Evolutionary conservation across 352 stramenopile genomes (phyloP).

Genomic region (Pythium sp.): DNA sequence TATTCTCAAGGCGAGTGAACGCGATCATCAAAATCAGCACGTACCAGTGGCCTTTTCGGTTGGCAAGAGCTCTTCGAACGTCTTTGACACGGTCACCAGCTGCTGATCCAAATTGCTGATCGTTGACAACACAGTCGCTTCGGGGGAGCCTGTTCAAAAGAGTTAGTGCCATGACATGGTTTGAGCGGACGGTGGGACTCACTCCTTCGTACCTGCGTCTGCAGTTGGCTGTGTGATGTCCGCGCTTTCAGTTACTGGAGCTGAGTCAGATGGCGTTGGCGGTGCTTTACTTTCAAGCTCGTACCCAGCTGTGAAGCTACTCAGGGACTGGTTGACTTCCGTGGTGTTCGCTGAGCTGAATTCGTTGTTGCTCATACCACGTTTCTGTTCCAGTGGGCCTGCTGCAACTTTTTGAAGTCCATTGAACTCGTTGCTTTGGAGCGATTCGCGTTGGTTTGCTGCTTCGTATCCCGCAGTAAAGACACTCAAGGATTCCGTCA

Average conservation of each 20-base stretch:
- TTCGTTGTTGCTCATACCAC: not conserved
- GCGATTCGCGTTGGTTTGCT: not conserved
- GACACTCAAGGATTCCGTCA: constrained; percentile 16
- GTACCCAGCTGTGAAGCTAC: constrained; percentile 19
- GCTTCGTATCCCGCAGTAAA: constrained; percentile 26
- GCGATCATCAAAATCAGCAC: constrained; percentile 3
- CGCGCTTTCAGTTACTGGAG: not conserved
- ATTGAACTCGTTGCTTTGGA: not conserved
- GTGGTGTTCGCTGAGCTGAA: not conserved
- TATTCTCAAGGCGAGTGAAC: not conserved
- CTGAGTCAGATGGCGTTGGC: not conserved
- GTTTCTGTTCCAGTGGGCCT: not conserved
- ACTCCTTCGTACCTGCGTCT: not conserved
- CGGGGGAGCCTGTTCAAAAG: not conserved
- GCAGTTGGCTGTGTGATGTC: not conserved
- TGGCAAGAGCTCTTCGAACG: constrained; percentile 17
- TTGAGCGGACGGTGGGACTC: not conserved
- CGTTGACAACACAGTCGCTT: constrained; percentile 13
- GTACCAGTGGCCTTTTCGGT: constrained; percentile 14
- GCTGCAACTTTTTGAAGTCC: not conserved
- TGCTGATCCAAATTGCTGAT: constrained; percentile 33
- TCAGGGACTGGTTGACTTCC: constrained; percentile 11
- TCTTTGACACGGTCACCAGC: constrained; percentile 20
- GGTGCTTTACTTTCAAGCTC: not conserved
- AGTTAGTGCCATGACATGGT: not conserved